Conservation (phyloP, 371 early-diverging fungal species). For the Mortierella sp. region DNA sequence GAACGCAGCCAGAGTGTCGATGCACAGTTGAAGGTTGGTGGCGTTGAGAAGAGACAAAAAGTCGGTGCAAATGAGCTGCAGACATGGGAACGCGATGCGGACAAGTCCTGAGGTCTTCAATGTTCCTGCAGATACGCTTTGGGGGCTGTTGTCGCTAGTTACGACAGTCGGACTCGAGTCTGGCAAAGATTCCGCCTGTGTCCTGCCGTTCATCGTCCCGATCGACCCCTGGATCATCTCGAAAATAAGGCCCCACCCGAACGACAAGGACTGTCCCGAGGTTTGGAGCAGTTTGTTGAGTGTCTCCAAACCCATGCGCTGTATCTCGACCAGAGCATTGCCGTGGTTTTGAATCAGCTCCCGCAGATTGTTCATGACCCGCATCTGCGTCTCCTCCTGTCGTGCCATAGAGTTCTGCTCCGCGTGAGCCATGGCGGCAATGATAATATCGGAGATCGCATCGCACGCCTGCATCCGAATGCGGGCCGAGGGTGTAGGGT, state of each 20-base stretch:
- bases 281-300: constrained; percentile 91
- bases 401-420: constrained; percentile 67
- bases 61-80: constrained; percentile 97
- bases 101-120: constrained; percentile 71
- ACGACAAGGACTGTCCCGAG: constrained; percentile 89
- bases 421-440: constrained; percentile 77
- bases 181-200: constrained; percentile 1
- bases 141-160: background rate
- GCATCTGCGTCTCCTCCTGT: constrained; percentile 68
- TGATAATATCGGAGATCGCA: constrained; percentile 83
- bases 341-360: constrained; percentile 47
- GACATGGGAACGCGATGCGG: constrained; percentile 90
- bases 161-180: background rate
- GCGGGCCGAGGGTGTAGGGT: constrained; percentile 62
- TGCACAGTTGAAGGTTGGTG: constrained; percentile 82
- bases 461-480: constrained; percentile 89
- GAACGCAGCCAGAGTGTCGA: constrained; percentile 86
- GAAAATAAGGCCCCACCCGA: constrained; percentile 93
- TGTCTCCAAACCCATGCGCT: constrained; percentile 89
- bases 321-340: constrained; percentile 74
- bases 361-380: constrained; percentile 56
- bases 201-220: constrained; percentile 15
- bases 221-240: constrained; percentile 80
- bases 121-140: background rate
- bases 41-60: constrained; percentile 87